Evolutionary conservation across 129 eudicot species (phyloP), one percentile per base, ranked within the genome.

Genomic region (Artemisia tridentata): DNA sequence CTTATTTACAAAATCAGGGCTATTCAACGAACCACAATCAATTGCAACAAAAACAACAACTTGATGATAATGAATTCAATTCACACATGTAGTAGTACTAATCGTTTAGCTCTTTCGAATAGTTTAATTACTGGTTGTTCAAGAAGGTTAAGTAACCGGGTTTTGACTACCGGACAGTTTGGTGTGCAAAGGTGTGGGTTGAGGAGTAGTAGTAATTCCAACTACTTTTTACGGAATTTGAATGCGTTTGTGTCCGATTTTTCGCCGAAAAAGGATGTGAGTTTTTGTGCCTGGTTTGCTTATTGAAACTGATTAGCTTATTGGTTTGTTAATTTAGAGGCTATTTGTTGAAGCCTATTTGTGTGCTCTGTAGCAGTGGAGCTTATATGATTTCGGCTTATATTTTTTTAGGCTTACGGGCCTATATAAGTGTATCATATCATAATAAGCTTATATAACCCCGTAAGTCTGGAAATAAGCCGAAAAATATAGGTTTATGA

Each of bases 181-280:
- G 67, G 71, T 43, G 31, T 70, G 5, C 61, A 68, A 2, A 49
- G 73, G 25, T 74, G 50, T 72, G 63, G 54, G 18, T 69, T 79
- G 2, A 82, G 90, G 86, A 34, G 68, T 54, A 78, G 74, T 71
- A 79, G 84, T 47, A 68, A 81, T 11, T 60, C 79, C 12, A 69
- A 88, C 11, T 65, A 17, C 17, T 76, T 81, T 27, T 77, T 83
- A 46, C 78, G 63, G 68, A 76, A 38, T 14, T 23, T 79, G 65
- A 85, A 77, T 23, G 92, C 86, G 46, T 87, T 88, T 68, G 79
- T 82, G 11, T 81, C 88, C 20, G 88, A 92, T 79, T 68, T 82
- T 59, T 77, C 89, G 10, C 71, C 88, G 16, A 62, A 72, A 31
- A 81, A 77, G 15, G 82, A 73, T 68, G 96, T 90, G 69, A 81